phyloP scores from a whole-genome alignment of 2,329 filamentous ascomycete genomes.

The Ilyonectria robusta region DNA sequence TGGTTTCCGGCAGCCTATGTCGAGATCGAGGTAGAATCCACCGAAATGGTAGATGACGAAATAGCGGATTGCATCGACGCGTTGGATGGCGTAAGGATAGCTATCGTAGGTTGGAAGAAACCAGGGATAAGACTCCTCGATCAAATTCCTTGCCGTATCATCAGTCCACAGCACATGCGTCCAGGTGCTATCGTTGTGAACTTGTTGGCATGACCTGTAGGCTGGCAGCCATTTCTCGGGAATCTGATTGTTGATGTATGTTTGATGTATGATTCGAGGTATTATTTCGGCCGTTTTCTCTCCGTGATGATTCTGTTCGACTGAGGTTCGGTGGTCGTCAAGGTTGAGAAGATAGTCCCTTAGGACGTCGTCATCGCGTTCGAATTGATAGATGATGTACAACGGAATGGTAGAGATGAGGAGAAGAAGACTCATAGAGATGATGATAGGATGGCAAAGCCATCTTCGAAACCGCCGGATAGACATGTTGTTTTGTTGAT shows the following conservation, averaged over 20 bases:
- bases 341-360: neutral
- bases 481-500: neutral
- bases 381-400: neutral
- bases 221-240: neutral
- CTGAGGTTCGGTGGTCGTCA: neutral
- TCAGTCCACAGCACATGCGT: neutral
- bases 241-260: neutral
- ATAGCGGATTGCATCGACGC: neutral
- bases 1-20: neutral
- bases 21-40: neutral
- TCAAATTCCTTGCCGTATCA: neutral
- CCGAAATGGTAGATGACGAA: neutral
- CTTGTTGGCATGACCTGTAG: neutral
- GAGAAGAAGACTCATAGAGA: neutral
- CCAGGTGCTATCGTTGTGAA: neutral
- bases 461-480: neutral
- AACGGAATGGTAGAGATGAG: neutral
- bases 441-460: neutral
- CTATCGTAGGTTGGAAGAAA: neutral
- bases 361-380: neutral
- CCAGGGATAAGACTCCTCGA: neutral
- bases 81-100: neutral
- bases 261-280: conserved; percentile 1
- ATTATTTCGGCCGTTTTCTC: neutral
- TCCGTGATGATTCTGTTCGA: neutral